Base-by-base conservation (phyloP, 345 rosid genomes). In the Leavenworthia alabamica region DNA sequence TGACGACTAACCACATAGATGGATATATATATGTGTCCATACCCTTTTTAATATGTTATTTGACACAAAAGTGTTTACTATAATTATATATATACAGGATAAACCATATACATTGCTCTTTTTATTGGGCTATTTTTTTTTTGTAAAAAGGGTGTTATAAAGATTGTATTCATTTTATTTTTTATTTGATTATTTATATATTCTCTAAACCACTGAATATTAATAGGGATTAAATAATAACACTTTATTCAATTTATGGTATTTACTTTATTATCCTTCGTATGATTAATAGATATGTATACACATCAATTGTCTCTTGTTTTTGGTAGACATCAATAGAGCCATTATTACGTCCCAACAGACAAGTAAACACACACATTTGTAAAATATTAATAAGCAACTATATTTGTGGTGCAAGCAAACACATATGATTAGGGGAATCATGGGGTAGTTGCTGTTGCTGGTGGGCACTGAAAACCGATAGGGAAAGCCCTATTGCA, bases 381-480 rank as follows among this genome's bases (percentile, higher is more conserved):
- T 20, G 42, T 13, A 32, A 41, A 31, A 45, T 36, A 55, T 33
- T 14, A 24, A 55, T 35, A 44, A 12, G 17, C 41, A 33, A 44
- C 8, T 53, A 65, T 45, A 16, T 28, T 16, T 45, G 50, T 17
- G 19, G 43, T 6, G 27, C 29, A 52, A 63, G 50, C 7, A 51
- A 28, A 50, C 14, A 51, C 31, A 10, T 32, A 3, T 20, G 7
- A 19, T 8, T 29, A 35, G 47, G 28, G 19, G 14, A 28, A 35
- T 67, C 40, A 40, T 50, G 66, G 60, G 29, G 8, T 11, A 24
- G 7, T 29, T 16, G 12, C n/a, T 32, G 61, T 14, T 52, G 36
- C 6, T 23, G 73, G 66, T 33, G 74, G 74, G 55, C 74, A 70
- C 50, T 54, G 63, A 46, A 70, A 70, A 6, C 74, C 74, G 7